phyloP scores from a whole-genome alignment of 257 asterid species.

The Solanum pennellii region DNA sequence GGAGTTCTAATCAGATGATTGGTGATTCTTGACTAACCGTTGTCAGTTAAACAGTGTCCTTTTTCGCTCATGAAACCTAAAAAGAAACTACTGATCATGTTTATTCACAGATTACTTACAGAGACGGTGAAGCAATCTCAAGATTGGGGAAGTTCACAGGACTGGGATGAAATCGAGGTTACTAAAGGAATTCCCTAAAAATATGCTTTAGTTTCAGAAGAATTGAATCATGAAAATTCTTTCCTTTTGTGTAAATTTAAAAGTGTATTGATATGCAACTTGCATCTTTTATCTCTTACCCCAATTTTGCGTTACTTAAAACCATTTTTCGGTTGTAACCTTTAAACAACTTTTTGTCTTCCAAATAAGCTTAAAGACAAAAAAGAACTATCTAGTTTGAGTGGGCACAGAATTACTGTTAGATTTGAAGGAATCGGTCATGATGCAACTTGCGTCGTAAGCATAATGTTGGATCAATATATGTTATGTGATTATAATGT shows the following conservation, averaged over 20 bases:
- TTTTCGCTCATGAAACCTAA: background rate
- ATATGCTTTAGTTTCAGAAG: background rate
- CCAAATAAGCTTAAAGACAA: background rate
- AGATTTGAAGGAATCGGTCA: background rate
- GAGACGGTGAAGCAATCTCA: conserved; percentile 71
- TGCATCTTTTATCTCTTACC: background rate
- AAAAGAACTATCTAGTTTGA: background rate
- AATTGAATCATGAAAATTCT: background rate
- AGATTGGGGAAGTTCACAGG: conserved; percentile 47
- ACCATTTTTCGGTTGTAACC: background rate
- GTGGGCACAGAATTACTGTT: background rate
- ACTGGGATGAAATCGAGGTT: conserved; percentile 87
- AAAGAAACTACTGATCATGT: conserved; percentile 3
- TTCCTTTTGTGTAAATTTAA: background rate
- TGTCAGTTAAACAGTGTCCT: background rate
- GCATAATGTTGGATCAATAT: background rate
- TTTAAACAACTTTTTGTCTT: background rate
- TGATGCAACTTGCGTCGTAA: background rate
- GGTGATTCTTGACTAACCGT: background rate
- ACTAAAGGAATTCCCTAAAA: background rate
- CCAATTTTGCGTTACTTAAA: background rate
- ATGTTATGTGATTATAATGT: background rate
- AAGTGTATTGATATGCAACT: background rate
- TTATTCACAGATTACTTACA: conserved; percentile 53
- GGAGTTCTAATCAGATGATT: background rate